Conservation (phyloP, 768 basidiomycete genomes). For the Sporobolomyces pararoseus region DNA sequence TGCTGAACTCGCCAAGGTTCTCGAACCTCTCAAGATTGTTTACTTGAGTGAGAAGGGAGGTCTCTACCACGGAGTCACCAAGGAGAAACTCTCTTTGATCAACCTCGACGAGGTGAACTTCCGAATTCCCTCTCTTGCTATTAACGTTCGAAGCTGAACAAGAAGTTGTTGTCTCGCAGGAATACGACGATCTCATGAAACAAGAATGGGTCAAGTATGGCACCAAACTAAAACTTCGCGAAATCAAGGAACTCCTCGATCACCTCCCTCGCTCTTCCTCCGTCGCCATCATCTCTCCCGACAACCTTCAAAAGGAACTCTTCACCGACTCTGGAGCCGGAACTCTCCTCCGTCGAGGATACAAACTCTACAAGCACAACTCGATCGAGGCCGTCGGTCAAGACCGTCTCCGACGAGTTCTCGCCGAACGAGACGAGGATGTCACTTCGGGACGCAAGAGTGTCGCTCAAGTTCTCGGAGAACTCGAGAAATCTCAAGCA, state of each 20-base stretch:
- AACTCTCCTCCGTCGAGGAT: slow-evolving; percentile 94
- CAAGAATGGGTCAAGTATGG: slow-evolving; percentile 99
- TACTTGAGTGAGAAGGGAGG: slow-evolving; percentile 98
- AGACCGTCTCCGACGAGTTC: slow-evolving; percentile 88
- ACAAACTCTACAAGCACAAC: slow-evolving; percentile 90
- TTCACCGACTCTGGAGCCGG: slow-evolving; percentile 98
- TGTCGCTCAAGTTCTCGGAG: slow-evolving; percentile 79
- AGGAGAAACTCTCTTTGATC: slow-evolving; percentile 91
- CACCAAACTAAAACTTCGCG: slow-evolving; percentile 96
- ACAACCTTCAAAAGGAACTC: slow-evolving; percentile 90
- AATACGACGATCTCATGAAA: slow-evolving; percentile 94
- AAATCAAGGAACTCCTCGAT: slow-evolving; percentile 98
- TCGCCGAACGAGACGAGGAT: slow-evolving; percentile 92
- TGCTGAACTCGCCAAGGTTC: slow-evolving; percentile 93
- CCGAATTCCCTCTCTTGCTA: slow-evolving; percentile 50
- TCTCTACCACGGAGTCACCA: slow-evolving; percentile 92
- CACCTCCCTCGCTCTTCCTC: slow-evolving; percentile 96
- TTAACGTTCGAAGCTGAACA: background rate
- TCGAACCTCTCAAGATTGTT: slow-evolving; percentile 97
- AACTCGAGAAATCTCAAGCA: slow-evolving; percentile 61
- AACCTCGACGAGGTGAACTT: slow-evolving; percentile 74
- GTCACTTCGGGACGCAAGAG: slow-evolving; percentile 75
- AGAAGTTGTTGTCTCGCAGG: slow-evolving; percentile 47
- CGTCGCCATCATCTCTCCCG: slow-evolving; percentile 92
- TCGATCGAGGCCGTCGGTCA: slow-evolving; percentile 79